These are phyloP conservation scores for Raffaelea deltoideospora DNA, from an alignment of 2,329 filamentous ascomycete genomes.

Conservation along the genomic window DNA sequence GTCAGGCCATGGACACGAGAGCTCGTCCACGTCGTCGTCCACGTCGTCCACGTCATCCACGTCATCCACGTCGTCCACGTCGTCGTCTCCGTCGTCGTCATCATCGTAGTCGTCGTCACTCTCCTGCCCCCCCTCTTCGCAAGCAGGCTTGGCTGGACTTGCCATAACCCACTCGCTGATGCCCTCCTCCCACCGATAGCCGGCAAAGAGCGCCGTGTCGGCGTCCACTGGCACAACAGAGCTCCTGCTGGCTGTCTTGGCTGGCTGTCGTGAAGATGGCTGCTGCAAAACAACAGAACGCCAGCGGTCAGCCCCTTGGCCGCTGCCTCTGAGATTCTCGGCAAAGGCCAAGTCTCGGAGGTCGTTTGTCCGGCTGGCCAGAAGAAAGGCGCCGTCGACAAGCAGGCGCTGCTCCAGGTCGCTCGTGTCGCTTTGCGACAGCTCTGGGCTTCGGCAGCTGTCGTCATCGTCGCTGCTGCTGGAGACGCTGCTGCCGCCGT, in stretches of 20 bases:
- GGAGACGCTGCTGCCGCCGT: too few species aligned
- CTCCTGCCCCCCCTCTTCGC: too few species aligned
- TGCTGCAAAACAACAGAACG: neutral
- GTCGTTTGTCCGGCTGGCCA: slow-evolving; percentile 37
- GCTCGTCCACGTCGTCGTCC: too few species aligned
- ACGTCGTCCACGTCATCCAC: too few species aligned
- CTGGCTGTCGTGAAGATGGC: too few species aligned
- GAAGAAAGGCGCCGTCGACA: slow-evolving; percentile 31
- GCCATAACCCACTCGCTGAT: slow-evolving; percentile 21
- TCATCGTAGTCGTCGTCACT: neutral
- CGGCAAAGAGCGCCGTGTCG: slow-evolving; percentile 8
- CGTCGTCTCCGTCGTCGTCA: neutral
- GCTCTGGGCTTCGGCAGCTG: too few species aligned
- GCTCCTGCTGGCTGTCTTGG: too few species aligned
- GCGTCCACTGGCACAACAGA: neutral
- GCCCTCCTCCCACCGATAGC: slow-evolving; percentile 21
- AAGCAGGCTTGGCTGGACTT: slow-evolving; percentile 3
- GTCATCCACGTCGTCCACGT: neutral
- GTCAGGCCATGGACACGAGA: too few species aligned
- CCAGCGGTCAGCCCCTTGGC: too few species aligned
- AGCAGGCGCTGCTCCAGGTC: slow-evolving; percentile 21
- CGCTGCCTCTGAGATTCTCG: slow-evolving; percentile 23
- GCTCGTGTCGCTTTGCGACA: slow-evolving; percentile 11
- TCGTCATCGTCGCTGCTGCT: too few species aligned
- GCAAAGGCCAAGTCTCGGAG: slow-evolving; percentile 38